Percentiles rank a stretch among this genome's conserved stretches.
These are phyloP conservation scores for Leishmania tropica DNA, from an alignment of 208 protist genomes.

Conservation along the genomic window DNA sequence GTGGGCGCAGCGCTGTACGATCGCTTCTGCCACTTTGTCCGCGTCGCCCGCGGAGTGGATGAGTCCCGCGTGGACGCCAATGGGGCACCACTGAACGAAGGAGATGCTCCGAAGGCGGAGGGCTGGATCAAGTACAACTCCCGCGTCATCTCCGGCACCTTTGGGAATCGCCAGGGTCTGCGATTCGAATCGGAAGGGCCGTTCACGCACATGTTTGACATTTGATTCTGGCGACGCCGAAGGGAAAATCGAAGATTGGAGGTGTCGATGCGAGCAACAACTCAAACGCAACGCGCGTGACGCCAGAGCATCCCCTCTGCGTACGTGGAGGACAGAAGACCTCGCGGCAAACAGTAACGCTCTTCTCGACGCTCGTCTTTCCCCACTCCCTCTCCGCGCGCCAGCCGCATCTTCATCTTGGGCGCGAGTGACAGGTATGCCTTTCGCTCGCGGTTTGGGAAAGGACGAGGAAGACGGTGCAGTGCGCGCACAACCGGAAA, in stretches of 20 bases:
- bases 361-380: background rate
- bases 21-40: constrained; percentile 63
- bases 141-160: constrained; percentile 78
- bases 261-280: background rate
- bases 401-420: background rate
- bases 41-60: constrained; percentile 56
- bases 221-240: constrained; percentile 28
- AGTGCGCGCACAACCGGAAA: background rate
- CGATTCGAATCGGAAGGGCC: constrained; percentile 78
- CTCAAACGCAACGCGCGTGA: background rate
- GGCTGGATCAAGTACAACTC: constrained; percentile 48
- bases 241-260: background rate
- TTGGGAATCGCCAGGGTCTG: constrained; percentile 83
- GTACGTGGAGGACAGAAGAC: background rate
- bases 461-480: background rate
- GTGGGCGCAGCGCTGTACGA: constrained; percentile 52
- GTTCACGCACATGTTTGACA: constrained; percentile 83
- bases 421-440: background rate
- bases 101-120: constrained; percentile 11
- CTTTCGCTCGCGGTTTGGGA: background rate
- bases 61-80: constrained; percentile 49
- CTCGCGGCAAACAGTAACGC: background rate
- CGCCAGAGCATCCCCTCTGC: background rate
- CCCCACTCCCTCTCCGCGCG: background rate
- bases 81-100: constrained; percentile 33